Evolutionary conservation across 208 protist genomes (phyloP).

Genomic region (Crithidia acanthocephali): DNA sequence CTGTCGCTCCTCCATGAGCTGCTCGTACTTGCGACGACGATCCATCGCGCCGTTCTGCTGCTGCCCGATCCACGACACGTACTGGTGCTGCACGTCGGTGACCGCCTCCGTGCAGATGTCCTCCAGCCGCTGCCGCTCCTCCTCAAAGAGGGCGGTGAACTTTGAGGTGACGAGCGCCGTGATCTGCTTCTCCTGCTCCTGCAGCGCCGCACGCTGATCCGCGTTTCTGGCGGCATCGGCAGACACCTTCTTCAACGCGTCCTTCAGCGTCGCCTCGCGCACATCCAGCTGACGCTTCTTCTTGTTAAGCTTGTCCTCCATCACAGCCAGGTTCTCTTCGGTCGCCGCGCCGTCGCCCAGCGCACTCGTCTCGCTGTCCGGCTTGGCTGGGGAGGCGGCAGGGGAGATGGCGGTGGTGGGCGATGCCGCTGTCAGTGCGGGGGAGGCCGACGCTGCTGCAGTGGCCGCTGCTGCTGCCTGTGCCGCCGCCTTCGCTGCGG

Average conservation of each 20-base stretch:
- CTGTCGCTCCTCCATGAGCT: slow-evolving; percentile 30
- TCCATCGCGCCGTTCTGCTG: slow-evolving; percentile 20
- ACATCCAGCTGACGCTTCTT: slow-evolving; percentile 54
- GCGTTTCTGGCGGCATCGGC: slow-evolving; percentile 50
- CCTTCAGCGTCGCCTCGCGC: slow-evolving; percentile 68
- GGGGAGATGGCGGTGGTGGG: slow-evolving; percentile 3
- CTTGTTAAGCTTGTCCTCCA: slow-evolving; percentile 35
- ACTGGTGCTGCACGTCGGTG: slow-evolving; percentile 28
- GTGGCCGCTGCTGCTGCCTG: slow-evolving; percentile 4
- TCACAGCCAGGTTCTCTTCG: neutral
- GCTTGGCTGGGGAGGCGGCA: slow-evolving; percentile 3
- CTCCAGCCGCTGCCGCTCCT: slow-evolving; percentile 42
- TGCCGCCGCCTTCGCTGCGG: slow-evolving; percentile 28
- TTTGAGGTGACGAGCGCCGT: slow-evolving; percentile 21
- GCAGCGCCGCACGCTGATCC: slow-evolving; percentile 46
- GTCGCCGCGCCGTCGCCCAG: neutral
- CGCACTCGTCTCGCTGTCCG: neutral
- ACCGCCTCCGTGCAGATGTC: slow-evolving; percentile 32
- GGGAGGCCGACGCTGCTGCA: neutral
- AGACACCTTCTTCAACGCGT: slow-evolving; percentile 65
- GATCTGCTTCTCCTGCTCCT: slow-evolving; percentile 44
- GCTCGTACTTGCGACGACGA: slow-evolving; percentile 24
- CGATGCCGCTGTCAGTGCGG: neutral
- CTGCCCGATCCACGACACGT: slow-evolving; percentile 21
- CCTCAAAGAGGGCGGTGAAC: slow-evolving; percentile 44